phyloP scores from a whole-genome alignment of 2,329 filamentous ascomycete species.

The Aspergillus floridensis region DNA sequence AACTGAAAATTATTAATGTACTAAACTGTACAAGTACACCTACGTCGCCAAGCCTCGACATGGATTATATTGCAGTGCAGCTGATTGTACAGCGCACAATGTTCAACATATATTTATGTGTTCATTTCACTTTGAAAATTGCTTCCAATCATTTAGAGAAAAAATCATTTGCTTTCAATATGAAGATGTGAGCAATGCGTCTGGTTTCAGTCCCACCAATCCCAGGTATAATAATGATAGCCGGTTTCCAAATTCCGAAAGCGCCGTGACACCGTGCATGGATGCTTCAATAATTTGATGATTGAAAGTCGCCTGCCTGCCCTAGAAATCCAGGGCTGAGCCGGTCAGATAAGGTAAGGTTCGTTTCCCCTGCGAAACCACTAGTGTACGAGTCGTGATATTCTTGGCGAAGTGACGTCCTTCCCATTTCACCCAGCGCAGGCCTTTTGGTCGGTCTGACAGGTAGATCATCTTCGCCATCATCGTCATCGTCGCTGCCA shows the following conservation, averaged over 20 bases:
- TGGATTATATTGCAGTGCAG: too few relatives aligned
- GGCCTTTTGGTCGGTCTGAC: constrained; percentile 35
- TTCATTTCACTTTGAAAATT: too few relatives aligned
- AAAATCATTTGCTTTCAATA: too few relatives aligned
- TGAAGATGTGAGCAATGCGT: not conserved
- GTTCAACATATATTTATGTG: too few relatives aligned
- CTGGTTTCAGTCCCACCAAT: constrained; percentile 4
- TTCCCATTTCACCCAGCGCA: constrained; percentile 23
- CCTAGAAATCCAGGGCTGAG: constrained; percentile 15
- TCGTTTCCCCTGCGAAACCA: constrained; percentile 21
- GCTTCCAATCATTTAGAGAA: too few relatives aligned
- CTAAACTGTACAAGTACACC: too few relatives aligned
- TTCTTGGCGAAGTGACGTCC: constrained; percentile 22
- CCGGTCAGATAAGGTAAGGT: constrained; percentile 19
- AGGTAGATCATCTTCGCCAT: constrained; percentile 50
- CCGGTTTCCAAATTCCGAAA: constrained; percentile 6
- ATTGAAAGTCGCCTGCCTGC: constrained; percentile 13
- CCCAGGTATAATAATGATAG: constrained; percentile 6
- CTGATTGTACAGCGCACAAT: too few relatives aligned
- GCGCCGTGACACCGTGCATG: constrained; percentile 20
- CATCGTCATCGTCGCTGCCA: constrained; percentile 42
- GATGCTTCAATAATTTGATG: constrained; percentile 19
- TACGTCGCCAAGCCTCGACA: too few relatives aligned
- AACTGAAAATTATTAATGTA: too few relatives aligned
- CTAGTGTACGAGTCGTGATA: constrained; percentile 21